Evolutionary conservation across 73 alveolate genomes (phyloP), one percentile per base, ranked within the genome.

Genomic region (Paramecium pentaurelia): DNA sequence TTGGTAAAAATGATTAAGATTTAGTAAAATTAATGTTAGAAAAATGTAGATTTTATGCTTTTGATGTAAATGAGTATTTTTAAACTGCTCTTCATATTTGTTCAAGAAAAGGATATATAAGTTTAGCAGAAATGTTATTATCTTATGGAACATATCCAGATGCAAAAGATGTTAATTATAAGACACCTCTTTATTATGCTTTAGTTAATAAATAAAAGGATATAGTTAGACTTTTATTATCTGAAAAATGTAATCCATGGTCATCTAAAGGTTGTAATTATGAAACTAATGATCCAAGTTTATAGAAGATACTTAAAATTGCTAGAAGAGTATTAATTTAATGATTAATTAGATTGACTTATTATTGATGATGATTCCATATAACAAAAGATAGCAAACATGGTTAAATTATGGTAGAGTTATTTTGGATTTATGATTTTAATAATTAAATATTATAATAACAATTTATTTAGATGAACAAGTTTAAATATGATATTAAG

Each of bases 21-120:
- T 18, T 80, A 27, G 91, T 49, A 3, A 45, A 47, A 36, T 80
- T 80, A 27, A 42, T 80, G 91, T 47, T 80, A 80, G 47, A 40
- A 28, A 44, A 80, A 80, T 80, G 91, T 49, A 40, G 91, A 80
- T 80, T 16, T 18, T 44, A 80, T 80, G 91, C 91, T 0, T 80
- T 80, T 80, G 91, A 80, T 80, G 73, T 80, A 32, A 80, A 80
- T 44, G 91, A 80, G 18, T 44, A 80, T 27, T 80, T 80, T 18
- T 80, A 80, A 45, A 80, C 91, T 27, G 75, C 77, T 80, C 77
- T 80, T 10, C 77, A 80, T 80, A 45, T 80, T 2, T 80, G 77
- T 44, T 30, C 77, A 32, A 80, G 91, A 47, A 44, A 49, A 47
- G 91, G 77, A 42, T 47, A 42, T 34, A 6, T 27, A 3, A 32